Percentiles rank a stretch among this genome's conserved stretches.
phyloP scores from a whole-genome alignment of 106 monocot genomes.

The Chionographis japonica region DNA sequence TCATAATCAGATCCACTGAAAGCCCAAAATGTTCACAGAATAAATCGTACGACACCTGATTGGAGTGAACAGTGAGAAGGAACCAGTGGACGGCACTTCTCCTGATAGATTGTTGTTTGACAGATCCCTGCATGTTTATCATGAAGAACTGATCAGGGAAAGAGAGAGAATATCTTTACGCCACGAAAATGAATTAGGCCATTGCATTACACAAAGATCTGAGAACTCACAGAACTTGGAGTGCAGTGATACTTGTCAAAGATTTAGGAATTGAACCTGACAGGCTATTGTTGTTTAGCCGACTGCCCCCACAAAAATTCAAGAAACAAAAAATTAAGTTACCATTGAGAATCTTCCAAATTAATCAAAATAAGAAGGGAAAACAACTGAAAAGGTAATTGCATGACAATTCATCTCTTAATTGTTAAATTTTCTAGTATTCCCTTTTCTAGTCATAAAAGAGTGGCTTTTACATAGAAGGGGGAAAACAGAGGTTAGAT shows the following conservation, averaged over 20 bases:
- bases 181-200: neutral
- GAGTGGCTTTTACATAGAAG: too few species aligned
- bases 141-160: neutral
- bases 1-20: neutral
- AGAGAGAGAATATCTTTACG: slow-evolving; percentile 1
- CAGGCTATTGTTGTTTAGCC: slow-evolving; percentile 87
- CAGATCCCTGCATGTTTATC: slow-evolving; percentile 55
- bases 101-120: slow-evolving; percentile 89
- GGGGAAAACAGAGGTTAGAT: too few species aligned
- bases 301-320: slow-evolving; percentile 57
- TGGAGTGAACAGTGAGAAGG: slow-evolving; percentile 89
- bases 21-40: slow-evolving; percentile 5
- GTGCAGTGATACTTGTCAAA: slow-evolving; percentile 49
- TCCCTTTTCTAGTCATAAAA: too few species aligned
- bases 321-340: slow-evolving; percentile 7
- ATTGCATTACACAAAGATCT: neutral
- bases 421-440: too few species aligned
- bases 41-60: slow-evolving; percentile 40
- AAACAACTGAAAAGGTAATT: too few species aligned
- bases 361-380: too few species aligned
- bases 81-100: slow-evolving; percentile 76
- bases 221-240: slow-evolving; percentile 89
- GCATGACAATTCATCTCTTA: too few species aligned
- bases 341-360: neutral
- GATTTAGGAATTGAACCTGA: slow-evolving; percentile 58